These are phyloP conservation scores for Bondarzewia mesenterica DNA, from an alignment of 1,284 basidiomycete species.

Conservation along the genomic window DNA sequence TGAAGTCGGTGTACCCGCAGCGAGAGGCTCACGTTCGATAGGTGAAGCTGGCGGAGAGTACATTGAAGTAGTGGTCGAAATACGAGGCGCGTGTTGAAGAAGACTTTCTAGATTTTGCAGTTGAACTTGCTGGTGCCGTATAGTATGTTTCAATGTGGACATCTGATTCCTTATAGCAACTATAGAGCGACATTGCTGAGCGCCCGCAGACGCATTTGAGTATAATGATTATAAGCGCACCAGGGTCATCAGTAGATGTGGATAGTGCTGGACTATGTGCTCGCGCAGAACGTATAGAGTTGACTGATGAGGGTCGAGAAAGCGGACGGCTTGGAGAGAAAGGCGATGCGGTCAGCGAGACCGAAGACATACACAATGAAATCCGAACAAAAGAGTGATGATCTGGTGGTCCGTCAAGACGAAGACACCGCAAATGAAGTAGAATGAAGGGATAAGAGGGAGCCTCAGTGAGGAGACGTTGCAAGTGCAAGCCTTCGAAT, in stretches of 20 bases:
- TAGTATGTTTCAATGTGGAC: conserved; percentile 67
- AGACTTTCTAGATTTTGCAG: conserved; percentile 56
- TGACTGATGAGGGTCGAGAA: conserved; percentile 50
- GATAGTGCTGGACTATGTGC: conserved; percentile 44
- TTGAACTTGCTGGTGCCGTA: conserved; percentile 71
- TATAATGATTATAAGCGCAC: conserved; percentile 29
- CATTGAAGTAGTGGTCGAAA: conserved; percentile 33
- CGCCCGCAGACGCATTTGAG: neutral
- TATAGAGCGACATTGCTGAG: conserved; percentile 18
- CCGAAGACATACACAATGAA: conserved; percentile 10
- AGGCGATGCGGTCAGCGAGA: conserved; percentile 3
- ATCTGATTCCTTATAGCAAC: conserved; percentile 67
- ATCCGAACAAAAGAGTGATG: neutral
- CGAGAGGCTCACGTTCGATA: conserved; percentile 17
- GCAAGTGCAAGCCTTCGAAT: too few relatives aligned
- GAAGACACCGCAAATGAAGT: too few relatives aligned
- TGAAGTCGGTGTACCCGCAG: conserved; percentile 27
- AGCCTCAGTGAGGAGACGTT: too few relatives aligned
- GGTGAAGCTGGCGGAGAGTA: conserved; percentile 28
- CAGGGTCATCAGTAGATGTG: conserved; percentile 42
- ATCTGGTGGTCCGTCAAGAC: too few relatives aligned
- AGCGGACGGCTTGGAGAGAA: conserved; percentile 28
- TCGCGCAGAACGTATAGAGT: conserved; percentile 43
- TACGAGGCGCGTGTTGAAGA: conserved; percentile 54
- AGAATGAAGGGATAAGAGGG: too few relatives aligned